These are phyloP conservation scores for Sanghuangporus sanghuang DNA, from an alignment of 1,284 basidiomycete species.

Conservation along the genomic window DNA sequence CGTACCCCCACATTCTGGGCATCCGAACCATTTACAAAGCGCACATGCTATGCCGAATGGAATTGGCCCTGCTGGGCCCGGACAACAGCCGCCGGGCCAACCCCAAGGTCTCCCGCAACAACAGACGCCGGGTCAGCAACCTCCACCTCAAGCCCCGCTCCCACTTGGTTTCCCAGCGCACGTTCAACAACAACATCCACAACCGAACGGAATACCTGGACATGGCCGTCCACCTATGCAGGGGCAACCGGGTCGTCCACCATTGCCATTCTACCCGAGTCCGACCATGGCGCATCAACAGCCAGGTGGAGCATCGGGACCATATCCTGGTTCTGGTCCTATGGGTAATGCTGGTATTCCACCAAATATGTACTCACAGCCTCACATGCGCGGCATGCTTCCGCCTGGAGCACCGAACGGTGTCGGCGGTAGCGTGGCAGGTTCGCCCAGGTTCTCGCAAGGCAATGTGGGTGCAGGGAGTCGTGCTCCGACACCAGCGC, in stretches of 20 bases:
- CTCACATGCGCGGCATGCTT: slow-evolving; percentile 3
- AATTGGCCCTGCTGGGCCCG: slow-evolving; percentile 19
- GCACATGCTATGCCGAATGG: slow-evolving; percentile 29
- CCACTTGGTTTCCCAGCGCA: slow-evolving; percentile 11
- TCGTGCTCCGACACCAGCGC: slow-evolving; percentile 14
- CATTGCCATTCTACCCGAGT: slow-evolving; percentile 6
- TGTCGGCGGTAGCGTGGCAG: not conserved
- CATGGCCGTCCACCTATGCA: not conserved
- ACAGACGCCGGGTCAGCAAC: slow-evolving; percentile 4
- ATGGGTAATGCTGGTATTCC: not conserved
- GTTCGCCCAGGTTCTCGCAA: slow-evolving; percentile 4
- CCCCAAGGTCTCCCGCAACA: slow-evolving; percentile 6
- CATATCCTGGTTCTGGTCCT: not conserved
- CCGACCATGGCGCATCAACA: slow-evolving; percentile 13
- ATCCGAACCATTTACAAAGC: slow-evolving; percentile 10
- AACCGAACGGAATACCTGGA: slow-evolving; percentile 10
- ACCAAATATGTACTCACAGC: slow-evolving; percentile 3
- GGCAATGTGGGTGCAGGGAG: slow-evolving; percentile 8
- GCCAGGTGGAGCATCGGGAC: not conserved
- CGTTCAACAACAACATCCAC: slow-evolving; percentile 10
- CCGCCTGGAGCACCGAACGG: slow-evolving; percentile 2
- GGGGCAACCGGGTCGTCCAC: not conserved
- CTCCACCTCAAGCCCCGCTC: not conserved
- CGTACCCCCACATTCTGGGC: slow-evolving; percentile 22
- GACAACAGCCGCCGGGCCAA: slow-evolving; percentile 6